phyloP scores from a whole-genome alignment of 139 green algal genomes.

The Microglena sp. region DNA sequence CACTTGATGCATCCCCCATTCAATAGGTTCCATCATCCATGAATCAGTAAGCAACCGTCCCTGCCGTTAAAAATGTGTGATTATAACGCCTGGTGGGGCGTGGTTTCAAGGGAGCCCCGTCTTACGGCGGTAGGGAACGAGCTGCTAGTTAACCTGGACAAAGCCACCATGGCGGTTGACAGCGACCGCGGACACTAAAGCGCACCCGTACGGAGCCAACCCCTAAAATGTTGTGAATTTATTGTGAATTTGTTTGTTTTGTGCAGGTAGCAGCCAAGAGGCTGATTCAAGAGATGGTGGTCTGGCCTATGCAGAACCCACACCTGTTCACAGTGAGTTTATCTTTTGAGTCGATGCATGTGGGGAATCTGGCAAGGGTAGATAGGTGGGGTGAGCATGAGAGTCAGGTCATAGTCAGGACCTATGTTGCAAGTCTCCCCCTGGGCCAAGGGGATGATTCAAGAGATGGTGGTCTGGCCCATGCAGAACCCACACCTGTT shows the following conservation, averaged over 20 bases:
- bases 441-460: slow-evolving; percentile 35
- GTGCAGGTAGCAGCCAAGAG: not conserved
- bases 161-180: too few relatives aligned
- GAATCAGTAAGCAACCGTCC: too few relatives aligned
- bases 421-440: not conserved
- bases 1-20: too few relatives aligned
- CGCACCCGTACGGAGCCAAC: too few relatives aligned
- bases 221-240: too few relatives aligned
- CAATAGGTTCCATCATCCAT: too few relatives aligned
- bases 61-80: too few relatives aligned
- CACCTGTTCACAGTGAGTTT: slow-evolving; percentile 65
- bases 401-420: not conserved
- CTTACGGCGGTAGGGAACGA: too few relatives aligned
- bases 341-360: not conserved
- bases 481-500: slow-evolving; percentile 67
- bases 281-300: slow-evolving; percentile 84
- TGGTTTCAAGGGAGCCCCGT: too few relatives aligned
- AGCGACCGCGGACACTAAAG: too few relatives aligned
- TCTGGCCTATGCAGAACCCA: slow-evolving; percentile 91
- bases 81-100: too few relatives aligned
- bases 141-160: too few relatives aligned
- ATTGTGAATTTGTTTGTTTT: not conserved
- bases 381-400: not conserved
- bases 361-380: not conserved
- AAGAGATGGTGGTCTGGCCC: slow-evolving; percentile 92